These are phyloP conservation scores for Cladorrhinum sp. DNA, from an alignment of 2,329 filamentous ascomycete genomes.

Conservation along the genomic window DNA sequence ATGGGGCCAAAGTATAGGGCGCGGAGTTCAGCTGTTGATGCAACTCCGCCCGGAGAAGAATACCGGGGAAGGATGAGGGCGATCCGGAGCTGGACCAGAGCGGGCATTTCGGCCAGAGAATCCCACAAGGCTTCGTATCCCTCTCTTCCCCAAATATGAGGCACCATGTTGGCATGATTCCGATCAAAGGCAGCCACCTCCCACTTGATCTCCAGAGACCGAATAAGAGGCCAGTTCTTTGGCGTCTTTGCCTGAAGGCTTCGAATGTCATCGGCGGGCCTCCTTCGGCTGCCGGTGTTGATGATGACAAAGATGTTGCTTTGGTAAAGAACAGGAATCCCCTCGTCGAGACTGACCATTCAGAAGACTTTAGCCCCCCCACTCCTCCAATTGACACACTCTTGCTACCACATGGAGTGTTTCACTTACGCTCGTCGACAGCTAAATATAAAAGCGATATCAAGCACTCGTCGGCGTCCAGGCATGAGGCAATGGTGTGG, in stretches of 20 bases:
- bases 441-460: conserved; percentile 18
- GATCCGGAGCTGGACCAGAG: conserved; percentile 13
- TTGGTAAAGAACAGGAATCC: conserved; percentile 17
- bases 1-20: conserved; percentile 18
- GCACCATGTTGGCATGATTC: conserved; percentile 15
- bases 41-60: neutral
- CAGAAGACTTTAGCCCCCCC: neutral
- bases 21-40: neutral
- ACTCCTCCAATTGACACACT: neutral
- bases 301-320: conserved; percentile 19
- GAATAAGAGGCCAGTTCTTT: conserved; percentile 17
- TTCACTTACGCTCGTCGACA: conserved; percentile 19
- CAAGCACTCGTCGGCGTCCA: conserved; percentile 13
- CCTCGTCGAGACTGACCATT: conserved; percentile 12
- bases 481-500: conserved; percentile 15
- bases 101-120: conserved; percentile 19
- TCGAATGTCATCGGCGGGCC: conserved; percentile 17
- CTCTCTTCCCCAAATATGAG: conserved; percentile 16
- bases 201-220: conserved; percentile 20
- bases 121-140: conserved; percentile 21
- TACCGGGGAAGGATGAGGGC: conserved; percentile 16
- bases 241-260: conserved; percentile 21
- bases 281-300: conserved; percentile 11
- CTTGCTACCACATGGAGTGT: neutral
- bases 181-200: conserved; percentile 13